Evolutionary conservation across 208 protist species (phyloP), one percentile per base, ranked within the genome.

Genomic region (Trypanosoma conorhini): DNA sequence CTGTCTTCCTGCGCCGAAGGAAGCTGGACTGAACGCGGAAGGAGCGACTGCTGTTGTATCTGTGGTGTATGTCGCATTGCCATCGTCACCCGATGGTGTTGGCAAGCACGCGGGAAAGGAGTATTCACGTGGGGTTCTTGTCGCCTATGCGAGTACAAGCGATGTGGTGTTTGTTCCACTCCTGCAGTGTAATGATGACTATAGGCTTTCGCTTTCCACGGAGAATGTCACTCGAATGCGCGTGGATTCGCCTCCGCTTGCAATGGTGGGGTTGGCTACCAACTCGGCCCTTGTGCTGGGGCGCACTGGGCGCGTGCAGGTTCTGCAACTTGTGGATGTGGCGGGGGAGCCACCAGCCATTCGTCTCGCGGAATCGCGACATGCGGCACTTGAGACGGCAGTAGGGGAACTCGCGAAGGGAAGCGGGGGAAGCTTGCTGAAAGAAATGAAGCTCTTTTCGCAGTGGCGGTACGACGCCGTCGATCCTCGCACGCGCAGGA

Each of bases 401-500:
- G 28, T 77, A 15, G 40, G 30, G 24, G 26, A 57, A 31, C 33
- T 63, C 22, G 22, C n/a, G 19, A n/a, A 56, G 58, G 35, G 9
- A 31, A 44, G 1, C 58, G 44, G 19, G 31, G 31, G 44, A 17
- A 63, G 67, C 22, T 58, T 66, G 70, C 74, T 95, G 24, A 63
- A 61, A 30, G 67, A 70, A 22, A 79, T 94, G 13, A 80, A 94
- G 76, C 59, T 94, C 54, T 90, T 74, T 48, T 82, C 84, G n/a
- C 77, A 86, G 75, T 96, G 91, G 88, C 81, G 84, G 58, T 81
- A 86, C 58, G 85, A 88, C 52, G 76, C 76, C 1, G 69, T 81
- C 1, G 87, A 93, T 66, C 87, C 87, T 0, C 91, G 86, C 10
- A 80, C 69, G 24, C 88, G 86, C 54, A 71, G 67, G 38, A 50